These are phyloP conservation scores for Boechera divaricarpa DNA, from an alignment of 345 rosid species.

Conservation along the genomic window DNA sequence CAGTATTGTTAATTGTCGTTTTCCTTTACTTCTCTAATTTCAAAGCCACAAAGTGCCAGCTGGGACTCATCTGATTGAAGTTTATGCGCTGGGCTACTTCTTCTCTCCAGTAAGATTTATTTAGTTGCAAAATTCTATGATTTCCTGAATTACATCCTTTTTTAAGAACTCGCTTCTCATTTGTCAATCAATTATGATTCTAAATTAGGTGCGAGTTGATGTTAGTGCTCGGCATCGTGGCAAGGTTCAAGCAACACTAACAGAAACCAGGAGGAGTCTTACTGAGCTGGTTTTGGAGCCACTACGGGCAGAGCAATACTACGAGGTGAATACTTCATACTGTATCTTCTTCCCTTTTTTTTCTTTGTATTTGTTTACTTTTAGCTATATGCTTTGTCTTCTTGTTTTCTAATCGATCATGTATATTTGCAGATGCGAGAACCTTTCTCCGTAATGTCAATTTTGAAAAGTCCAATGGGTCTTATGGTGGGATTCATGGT, in stretches of 20 bases:
- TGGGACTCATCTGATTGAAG: conserved; percentile 98
- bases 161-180: background rate
- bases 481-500: conserved; percentile 97
- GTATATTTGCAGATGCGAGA: conserved; percentile 75
- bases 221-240: conserved; percentile 96
- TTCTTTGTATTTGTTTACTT: conserved; percentile 8
- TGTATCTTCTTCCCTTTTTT: conserved; percentile 14
- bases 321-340: conserved; percentile 60
- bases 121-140: conserved; percentile 8
- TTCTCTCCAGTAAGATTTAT: conserved; percentile 81
- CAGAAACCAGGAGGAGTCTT: conserved; percentile 87
- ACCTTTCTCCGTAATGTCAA: conserved; percentile 81
- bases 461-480: conserved; percentile 98
- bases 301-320: conserved; percentile 76
- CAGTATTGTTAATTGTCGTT: conserved; percentile 10
- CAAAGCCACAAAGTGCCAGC: conserved; percentile 85
- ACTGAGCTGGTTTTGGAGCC: conserved; percentile 91
- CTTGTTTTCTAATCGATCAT: conserved; percentile 23
- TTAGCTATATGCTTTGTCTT: conserved; percentile 36
- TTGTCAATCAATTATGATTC: conserved; percentile 14
- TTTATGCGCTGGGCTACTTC: conserved; percentile 80
- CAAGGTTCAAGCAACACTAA: conserved; percentile 91
- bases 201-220: conserved; percentile 87
- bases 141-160: conserved; percentile 5
- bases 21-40: conserved; percentile 59